A percentile compares a stretch with the other conserved stretches of the same genome.
Conservation (phyloP, 768 basidiomycete genomes). For the Udeniomyces megalosporus region DNA sequence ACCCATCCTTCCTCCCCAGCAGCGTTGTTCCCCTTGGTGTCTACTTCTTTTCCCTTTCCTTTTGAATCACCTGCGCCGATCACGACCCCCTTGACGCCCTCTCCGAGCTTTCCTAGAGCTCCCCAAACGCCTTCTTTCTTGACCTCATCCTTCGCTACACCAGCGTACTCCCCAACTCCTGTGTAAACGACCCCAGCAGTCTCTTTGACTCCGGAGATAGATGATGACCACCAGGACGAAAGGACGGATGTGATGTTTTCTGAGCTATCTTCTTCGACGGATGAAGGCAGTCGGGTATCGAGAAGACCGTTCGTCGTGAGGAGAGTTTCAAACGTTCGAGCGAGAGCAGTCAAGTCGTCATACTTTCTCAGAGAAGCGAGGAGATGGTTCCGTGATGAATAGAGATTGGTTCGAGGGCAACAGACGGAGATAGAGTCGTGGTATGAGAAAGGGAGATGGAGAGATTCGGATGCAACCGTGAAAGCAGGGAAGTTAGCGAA, state of each 20-base stretch:
- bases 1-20: neutral
- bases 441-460: neutral
- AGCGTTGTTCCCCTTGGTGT: neutral
- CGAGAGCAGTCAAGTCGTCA: neutral
- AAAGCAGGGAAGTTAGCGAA: neutral
- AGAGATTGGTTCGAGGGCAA: neutral
- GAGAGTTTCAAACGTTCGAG: conserved; percentile 8
- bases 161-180: neutral
- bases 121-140: too few species aligned
- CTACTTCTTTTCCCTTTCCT: neutral
- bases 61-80: neutral
- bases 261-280: neutral
- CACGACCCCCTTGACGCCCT: neutral
- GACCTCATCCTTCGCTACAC: neutral
- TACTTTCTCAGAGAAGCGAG: neutral
- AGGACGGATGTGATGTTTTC: conserved; percentile 6
- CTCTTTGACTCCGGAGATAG: neutral
- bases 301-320: conserved; percentile 1
- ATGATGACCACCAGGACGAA: neutral
- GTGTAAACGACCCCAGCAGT: neutral
- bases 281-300: conserved; percentile 7
- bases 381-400: neutral
- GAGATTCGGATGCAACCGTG: neutral
- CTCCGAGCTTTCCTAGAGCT: too few species aligned
- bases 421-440: neutral